Base-by-base conservation (phyloP, 352 stramenopile species). In the Phytophthora pisi region DNA sequence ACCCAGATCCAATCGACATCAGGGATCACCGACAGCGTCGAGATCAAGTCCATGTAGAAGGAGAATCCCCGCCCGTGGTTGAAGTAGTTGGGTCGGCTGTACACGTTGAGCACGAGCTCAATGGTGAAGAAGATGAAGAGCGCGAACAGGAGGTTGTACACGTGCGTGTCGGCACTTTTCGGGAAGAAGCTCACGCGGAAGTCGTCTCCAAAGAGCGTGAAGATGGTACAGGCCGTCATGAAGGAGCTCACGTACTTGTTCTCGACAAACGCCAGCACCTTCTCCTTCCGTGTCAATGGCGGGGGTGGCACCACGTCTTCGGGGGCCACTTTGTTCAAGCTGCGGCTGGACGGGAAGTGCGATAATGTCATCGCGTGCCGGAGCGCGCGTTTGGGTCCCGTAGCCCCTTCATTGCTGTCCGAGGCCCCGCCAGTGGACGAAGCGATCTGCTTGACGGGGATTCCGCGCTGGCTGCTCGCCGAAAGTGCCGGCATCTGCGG, bases 11-110 rank as follows among this genome's bases (percentile, higher is more conserved):
- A 95, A 7, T 87, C 84, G 24, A 97, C 79, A 54, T 98, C 95
- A 1, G 93, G 84, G n/a, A 97, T 86, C 28, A 99, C 84, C 6
- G 93, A 98, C 16, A 98, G 51, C 15, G 93, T 98, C 34, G 96
- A 97, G 34, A 99, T 86, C 31, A 98, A 68, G 70, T 99, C 96
- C 52, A 99, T 71, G 75, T 96, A 98, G 68, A 99, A 98, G 2
- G 81, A 89, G 57, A 96, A 96, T 2, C 84, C 82, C 10, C 76
- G 61, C 1, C 87, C 86, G 34, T 63, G 84, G 38, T 92, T 82
- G 47, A 95, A 94, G 66, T 97, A 97, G 24, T 84, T 83, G 0
- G 81, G 82, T 10, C 86, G 82, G 34, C 79, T 86, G 66, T 95
- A 93, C 31, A 90, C 70, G 60, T 89, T 92, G 20, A 85, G 52